These are phyloP conservation scores for Parachaetomium inaequale DNA, from an alignment of 495 filamentous ascomycete species.

Conservation along the genomic window DNA sequence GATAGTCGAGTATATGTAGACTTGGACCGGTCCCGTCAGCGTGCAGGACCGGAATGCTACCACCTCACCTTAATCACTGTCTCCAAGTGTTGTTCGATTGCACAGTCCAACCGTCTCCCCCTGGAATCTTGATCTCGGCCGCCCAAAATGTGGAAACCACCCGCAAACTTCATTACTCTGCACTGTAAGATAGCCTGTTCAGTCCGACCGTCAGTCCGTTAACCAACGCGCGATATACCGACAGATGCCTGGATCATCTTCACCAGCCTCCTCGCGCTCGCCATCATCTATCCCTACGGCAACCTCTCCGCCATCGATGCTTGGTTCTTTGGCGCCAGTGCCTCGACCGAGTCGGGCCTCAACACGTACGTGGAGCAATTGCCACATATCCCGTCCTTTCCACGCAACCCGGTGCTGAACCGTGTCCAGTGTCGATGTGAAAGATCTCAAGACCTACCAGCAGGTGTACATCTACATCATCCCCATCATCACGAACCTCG, in stretches of 20 bases:
- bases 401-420: neutral
- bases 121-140: neutral
- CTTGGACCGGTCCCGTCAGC: too few relatives aligned
- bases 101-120: too few relatives aligned
- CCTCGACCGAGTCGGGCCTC: slow-evolving; percentile 42
- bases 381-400: neutral
- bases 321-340: slow-evolving; percentile 45
- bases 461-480: slow-evolving; percentile 58
- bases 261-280: slow-evolving; percentile 34
- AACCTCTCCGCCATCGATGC: slow-evolving; percentile 42
- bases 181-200: slow-evolving; percentile 5
- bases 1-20: too few relatives aligned
- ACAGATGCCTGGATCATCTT: slow-evolving; percentile 41
- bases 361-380: slow-evolving; percentile 35
- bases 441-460: slow-evolving; percentile 61
- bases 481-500: slow-evolving; percentile 66
- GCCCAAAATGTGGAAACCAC: slow-evolving; percentile 9
- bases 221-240: neutral
- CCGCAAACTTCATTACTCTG: slow-evolving; percentile 6
- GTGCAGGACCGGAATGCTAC: too few relatives aligned
- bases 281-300: slow-evolving; percentile 41
- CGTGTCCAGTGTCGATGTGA: slow-evolving; percentile 52
- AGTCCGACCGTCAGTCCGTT: neutral
- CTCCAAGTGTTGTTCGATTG: too few relatives aligned
- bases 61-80: too few relatives aligned